Evolutionary conservation across 768 basidiomycete species (phyloP), one percentile per base, ranked within the genome.

Genomic region (Mycena venus): DNA sequence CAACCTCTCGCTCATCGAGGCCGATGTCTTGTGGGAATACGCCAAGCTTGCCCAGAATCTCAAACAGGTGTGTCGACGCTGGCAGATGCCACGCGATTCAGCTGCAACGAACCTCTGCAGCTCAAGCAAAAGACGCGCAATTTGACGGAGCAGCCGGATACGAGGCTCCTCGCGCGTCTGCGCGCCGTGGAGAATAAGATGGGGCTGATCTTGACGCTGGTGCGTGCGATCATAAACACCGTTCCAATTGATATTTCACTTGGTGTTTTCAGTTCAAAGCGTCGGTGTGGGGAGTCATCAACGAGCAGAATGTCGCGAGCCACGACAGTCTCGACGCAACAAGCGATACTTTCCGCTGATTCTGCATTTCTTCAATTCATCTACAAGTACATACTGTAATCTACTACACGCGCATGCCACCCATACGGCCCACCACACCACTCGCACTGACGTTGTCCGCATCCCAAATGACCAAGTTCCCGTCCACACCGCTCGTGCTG

Each of bases 201-300:
- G 94, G 96, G 95, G 10, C 88, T 99, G 66, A 97, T 99, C 0
- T 84, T 99, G 82, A 99, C 97, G 0, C 84, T 99, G 83, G 97
- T 97, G 80, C 75, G 91, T 85, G 32, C 9, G 44, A 47, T 5
- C 71, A 8, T 4, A 2, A 97, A 19, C 6, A 32, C 15, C 8
- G 25, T 53, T 12, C 6, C 40, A 8, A 14, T 15, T 40, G 9
- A 19, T 29, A 29, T 62, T 21, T 44, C 3, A n/a, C n/a, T n/a
- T n/a, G n/a, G 29, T 21, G 17, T 21, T 11, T 61, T 10, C 19
- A 74, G 96, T 99, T 97, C 90, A 97, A 98, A 85, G 96, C 94
- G 0, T 98, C 97, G 14, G 96, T 98, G 1, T 98, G 96, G 96
- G 95, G 94, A 17, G 94, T 97, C 66, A 93, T 98, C 81, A 95